Evolutionary conservation across 495 filamentous ascomycete species (phyloP), one percentile per base, ranked within the genome.

Genomic region (Lasiosphaeria miniovina): DNA sequence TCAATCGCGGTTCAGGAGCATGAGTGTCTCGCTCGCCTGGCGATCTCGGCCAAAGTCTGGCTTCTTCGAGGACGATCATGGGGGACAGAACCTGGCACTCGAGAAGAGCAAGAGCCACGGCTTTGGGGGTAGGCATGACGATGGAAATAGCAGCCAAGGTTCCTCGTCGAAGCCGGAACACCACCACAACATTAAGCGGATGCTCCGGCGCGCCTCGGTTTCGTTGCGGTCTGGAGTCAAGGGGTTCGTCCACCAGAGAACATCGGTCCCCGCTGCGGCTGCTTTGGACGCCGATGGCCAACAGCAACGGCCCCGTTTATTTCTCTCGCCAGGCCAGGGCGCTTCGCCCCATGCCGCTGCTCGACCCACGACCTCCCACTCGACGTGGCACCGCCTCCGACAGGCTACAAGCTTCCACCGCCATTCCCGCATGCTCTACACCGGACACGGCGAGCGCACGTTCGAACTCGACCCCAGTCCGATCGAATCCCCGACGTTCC

Each of bases 121-220:
- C 17, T 69, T 67, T 55, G 65, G 55, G 46, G 64, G 33, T 31
- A 61, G 50, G 41, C 58, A 48, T 45, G 45, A 62, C 17, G 62
- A 57, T 14, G 55, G 46, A 14, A 56, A 63, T 35, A 51, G 49
- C 49, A 65, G 45, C 1, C 64, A 54, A 14, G 56, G 43, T 9
- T 15, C 58, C 5, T 43, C 60, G 8, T 49, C 60, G 24, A 66
- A 54, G 38, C 53, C 65, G 57, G 51, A 67, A 31, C 56, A 70
- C 62, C 54, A 66, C 54, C 3, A 59, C 48, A 66, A 66, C 46
- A 32, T 82, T 34, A 78, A 75, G 58, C 71, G 75, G 9, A 76
- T 76, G 56, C 63, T 82, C 14, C 75, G 80, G n/a, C 72, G 77
- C 32, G 80, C 80, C 5, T 84, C 81, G 5, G 46, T 80, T 33